These are phyloP conservation scores for Selaginella tamariscina DNA, from an alignment of 75 land plant genomes.

Conservation along the genomic window DNA sequence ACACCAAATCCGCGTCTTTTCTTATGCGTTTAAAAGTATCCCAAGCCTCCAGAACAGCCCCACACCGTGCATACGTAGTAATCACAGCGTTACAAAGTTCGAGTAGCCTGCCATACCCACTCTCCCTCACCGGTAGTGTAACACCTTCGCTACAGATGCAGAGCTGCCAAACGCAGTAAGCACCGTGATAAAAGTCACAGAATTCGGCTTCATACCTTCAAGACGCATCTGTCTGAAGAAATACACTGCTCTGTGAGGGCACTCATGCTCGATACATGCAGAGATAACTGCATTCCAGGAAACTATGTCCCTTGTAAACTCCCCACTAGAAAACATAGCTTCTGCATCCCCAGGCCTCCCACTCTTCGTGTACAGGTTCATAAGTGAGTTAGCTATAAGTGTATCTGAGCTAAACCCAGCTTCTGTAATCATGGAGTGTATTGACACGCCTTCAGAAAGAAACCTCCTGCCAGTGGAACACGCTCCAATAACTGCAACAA, in stretches of 20 bases:
- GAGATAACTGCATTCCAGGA: background rate
- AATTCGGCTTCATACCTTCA: background rate
- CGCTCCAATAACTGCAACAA: background rate
- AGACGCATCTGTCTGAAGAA: background rate
- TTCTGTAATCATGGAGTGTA: background rate
- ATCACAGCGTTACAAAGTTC: background rate
- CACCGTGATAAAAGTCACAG: background rate
- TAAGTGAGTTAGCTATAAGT: background rate
- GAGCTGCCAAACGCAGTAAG: background rate
- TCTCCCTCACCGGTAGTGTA: background rate
- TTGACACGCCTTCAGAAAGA: background rate
- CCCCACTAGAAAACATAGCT: background rate
- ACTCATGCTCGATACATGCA: background rate
- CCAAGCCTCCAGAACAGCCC: background rate
- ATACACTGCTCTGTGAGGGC: background rate
- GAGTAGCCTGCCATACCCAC: background rate
- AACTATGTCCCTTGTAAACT: background rate
- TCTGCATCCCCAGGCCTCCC: background rate
- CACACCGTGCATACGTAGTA: background rate
- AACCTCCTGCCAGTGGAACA: background rate
- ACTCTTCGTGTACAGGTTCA: background rate
- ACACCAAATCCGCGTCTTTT: background rate
- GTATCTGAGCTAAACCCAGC: background rate
- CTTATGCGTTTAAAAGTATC: background rate
- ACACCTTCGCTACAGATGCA: background rate